Evolutionary conservation across 2,329 filamentous ascomycete genomes (phyloP), one percentile per base, ranked within the genome.

Genomic region (Colletotrichum sp.): DNA sequence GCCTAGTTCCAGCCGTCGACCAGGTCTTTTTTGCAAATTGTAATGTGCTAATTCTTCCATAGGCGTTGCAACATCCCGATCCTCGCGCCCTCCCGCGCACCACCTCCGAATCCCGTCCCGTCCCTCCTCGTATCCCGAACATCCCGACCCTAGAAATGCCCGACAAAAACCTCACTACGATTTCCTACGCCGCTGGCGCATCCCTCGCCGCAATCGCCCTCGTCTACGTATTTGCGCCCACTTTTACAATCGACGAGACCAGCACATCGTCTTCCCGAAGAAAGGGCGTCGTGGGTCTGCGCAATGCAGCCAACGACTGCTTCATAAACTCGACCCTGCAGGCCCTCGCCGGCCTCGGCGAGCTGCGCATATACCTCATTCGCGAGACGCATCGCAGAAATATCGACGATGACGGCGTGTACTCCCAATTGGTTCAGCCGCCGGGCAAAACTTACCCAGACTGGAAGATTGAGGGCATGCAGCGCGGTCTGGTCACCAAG

Each of bases 241-340:
- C 96, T 69, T 99, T 96, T 85, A 95, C 98, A 81, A 94, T 99
- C 84, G 96, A 99, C 86, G 93, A 94, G 82, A 94, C 97, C 72
- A 90, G 93, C 77, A 91, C 90, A 71, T 87, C 87, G 49, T 94
- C 97, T 72, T 87, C 86, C 57, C 93, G 95, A 80, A 97, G 96
- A 85, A 96, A 95, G 82, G 95, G 95, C 75, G 95, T 98, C 59
- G 96, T 99, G 71, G 97, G 97, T 52, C 90, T 99, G 72, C 89
- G 90, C 69, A 99, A 99, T 85, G 93, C 95, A 10, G 97, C 96
- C 79, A 99, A 99, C 85, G 97, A 97, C 85, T 97, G 95, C 88
- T 97, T 96, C 86, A 98, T 99, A 88, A 99, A 99, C 86, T 98
- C 96, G 28, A 94, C 98, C 24, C 91, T 99, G 44, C 97, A 99